A percentile compares a stretch with the other conserved stretches of the same genome.
Conservation (phyloP, 257 asterid genomes). For the Solanum piurae region DNA sequence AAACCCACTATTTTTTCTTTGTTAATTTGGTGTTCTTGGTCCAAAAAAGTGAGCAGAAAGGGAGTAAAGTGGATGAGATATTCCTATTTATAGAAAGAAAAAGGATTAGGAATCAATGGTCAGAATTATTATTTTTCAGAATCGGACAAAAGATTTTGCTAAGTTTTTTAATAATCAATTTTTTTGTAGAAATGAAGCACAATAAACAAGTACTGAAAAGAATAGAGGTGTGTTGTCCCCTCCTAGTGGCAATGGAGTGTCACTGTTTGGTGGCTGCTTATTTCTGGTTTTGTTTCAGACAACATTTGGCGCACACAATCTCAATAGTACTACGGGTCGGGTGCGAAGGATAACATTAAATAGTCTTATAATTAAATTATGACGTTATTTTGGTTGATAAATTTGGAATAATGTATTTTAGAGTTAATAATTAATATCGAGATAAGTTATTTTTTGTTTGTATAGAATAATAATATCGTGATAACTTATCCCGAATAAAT, state of each 20-base stretch:
- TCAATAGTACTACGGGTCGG: not conserved
- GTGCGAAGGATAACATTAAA: accelerated
- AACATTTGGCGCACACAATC: conserved; percentile 19
- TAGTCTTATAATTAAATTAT: too few species aligned
- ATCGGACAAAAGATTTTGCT: conserved; percentile 21
- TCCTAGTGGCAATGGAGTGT: not conserved
- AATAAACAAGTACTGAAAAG: too few species aligned
- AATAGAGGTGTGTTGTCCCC: not conserved
- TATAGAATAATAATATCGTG: too few species aligned
- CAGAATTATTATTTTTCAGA: conserved; percentile 4
- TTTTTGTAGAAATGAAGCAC: not conserved
- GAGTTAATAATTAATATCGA: too few species aligned
- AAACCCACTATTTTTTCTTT: not conserved
- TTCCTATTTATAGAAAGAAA: conserved; percentile 18
- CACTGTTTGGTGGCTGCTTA: not conserved
- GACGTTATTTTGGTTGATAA: too few species aligned
- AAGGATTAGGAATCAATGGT: conserved; percentile 56
- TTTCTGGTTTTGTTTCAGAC: not conserved
- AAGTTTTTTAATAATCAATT: not conserved
- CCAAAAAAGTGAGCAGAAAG: conserved; percentile 1
- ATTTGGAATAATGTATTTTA: too few species aligned
- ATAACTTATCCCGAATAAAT: too few species aligned
- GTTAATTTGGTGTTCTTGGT: conserved; percentile 6
- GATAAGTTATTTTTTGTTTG: too few species aligned
- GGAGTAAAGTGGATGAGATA: conserved; percentile 21